Base-by-base conservation (phyloP, 2,329 filamentous ascomycete genomes). In the Pleoardoris graminearum region DNA sequence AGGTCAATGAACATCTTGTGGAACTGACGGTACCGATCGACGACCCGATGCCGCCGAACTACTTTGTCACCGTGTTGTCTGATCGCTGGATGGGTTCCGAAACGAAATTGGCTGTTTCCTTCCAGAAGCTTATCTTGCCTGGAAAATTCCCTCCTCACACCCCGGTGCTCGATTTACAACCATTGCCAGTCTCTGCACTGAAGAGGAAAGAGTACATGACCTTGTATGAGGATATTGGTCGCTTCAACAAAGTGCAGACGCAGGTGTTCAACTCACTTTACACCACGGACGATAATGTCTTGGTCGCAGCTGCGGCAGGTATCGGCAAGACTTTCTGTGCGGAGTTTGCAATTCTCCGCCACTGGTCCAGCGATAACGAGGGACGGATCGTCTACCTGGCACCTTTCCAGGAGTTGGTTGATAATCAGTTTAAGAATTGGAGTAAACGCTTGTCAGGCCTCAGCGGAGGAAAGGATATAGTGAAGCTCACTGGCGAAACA, bases 61-160 rank as follows among this genome's bases (percentile, higher is more conserved):
- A 99, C 77, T 99, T 99, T 76, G 91, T 99, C 65, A 94, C 91
- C 0, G 84, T 99, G 33, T 78, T 97, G 17, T 97, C 93, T 3
- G 94, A 99, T 73, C 83, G 94, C 62, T 99, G 94, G 94, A 97
- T 99, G 91, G 91, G 96, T 70, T 91, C 93, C 0, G 92, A 99
- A 76, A 96, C 92, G 1, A 91, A 92, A 69, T 79, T 99, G 48
- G 88, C 93, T 0, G 88, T 99, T 1, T 93, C 92, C 0, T 97
- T 99, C 78, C 89, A 96, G 71, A 97, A 97, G 72, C 81, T 99
- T 23, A 89, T 96, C 37, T 81, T 99, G 4, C 94, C 94, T 0
- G 93, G 97, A 72, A 94, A 94, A 68, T 99, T 99, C 73, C 92
- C 92, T 25, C 87, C 94, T 35, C 93, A 96, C 69, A 99, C 94